Conservation (phyloP, 768 basidiomycete species). For the Mycena floridula region DNA sequence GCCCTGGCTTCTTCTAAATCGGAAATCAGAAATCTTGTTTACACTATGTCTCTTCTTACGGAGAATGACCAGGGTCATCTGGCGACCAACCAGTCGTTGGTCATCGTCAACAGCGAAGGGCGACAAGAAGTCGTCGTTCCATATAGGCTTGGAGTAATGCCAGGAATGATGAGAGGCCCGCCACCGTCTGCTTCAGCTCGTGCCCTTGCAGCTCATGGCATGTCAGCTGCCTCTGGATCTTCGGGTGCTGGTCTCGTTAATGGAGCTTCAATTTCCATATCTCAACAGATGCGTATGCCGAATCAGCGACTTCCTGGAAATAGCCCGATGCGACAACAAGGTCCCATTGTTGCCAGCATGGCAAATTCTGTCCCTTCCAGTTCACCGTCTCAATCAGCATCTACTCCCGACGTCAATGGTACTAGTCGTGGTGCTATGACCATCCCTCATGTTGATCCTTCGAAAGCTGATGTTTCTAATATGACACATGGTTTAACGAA, state of each 20-base stretch:
- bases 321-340: not conserved
- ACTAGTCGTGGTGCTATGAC: slow-evolving; percentile 19
- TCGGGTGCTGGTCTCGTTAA: not conserved
- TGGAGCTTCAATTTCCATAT: not conserved
- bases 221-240: not conserved
- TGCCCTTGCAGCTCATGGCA: slow-evolving; percentile 1
- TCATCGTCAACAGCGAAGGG: slow-evolving; percentile 3
- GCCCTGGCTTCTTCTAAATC: slow-evolving; percentile 9
- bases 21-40: slow-evolving; percentile 41
- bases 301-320: not conserved
- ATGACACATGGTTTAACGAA: no score
- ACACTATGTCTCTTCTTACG: slow-evolving; percentile 48
- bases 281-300: slow-evolving; percentile 2
- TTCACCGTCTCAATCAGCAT: slow-evolving; percentile 24
- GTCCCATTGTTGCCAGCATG: not conserved
- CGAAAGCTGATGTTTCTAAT: not conserved
- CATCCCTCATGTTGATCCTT: slow-evolving; percentile 38
- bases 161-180: not conserved
- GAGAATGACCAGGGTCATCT: slow-evolving; percentile 39
- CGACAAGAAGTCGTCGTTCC: slow-evolving; percentile 7
- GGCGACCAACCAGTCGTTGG: slow-evolving; percentile 8
- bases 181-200: no score
- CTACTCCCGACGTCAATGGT: slow-evolving; percentile 14
- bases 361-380: not conserved
- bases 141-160: slow-evolving; percentile 7